Evolutionary conservation across 345 rosid genomes (phyloP).

Genomic region (Psidium guajava): DNA sequence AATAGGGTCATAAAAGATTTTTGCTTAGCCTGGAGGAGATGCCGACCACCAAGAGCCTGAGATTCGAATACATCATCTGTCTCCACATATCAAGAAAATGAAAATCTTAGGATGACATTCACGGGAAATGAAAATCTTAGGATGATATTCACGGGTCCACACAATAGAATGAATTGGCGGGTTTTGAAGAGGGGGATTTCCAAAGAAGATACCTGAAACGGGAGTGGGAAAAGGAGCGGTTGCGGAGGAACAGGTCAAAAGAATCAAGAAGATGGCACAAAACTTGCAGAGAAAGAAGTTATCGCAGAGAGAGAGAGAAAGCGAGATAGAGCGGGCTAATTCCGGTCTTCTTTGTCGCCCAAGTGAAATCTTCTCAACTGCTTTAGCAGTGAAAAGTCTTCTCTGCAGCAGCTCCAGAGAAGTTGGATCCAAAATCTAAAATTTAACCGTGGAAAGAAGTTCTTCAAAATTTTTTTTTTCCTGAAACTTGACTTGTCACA

Average conservation of each 20-base stretch:
- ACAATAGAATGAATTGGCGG: background rate
- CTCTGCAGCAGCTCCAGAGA: no score
- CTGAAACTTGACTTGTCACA: no score
- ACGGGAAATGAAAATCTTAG: background rate
- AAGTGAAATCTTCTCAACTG: background rate
- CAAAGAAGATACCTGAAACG: background rate
- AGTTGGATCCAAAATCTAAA: no score
- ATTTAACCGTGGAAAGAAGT: no score
- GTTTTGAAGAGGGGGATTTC: background rate
- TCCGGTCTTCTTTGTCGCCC: background rate
- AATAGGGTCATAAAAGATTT: background rate
- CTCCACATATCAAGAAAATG: background rate
- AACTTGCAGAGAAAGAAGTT: background rate
- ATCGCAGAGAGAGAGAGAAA: background rate
- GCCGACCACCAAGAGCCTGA: slow-evolving; percentile 30
- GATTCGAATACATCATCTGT: slow-evolving; percentile 39
- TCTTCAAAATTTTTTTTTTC: no score
- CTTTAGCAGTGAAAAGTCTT: background rate
- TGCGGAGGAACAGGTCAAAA: background rate
- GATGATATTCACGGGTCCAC: background rate
- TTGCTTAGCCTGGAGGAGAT: slow-evolving; percentile 59
- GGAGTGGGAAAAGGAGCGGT: background rate
- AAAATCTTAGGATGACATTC: background rate
- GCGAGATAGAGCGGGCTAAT: background rate
- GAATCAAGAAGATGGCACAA: background rate